Percentiles rank a stretch among this genome's conserved stretches.
Conservation (phyloP, 192 early-diverging fungal genomes). For the Podila minutissima region DNA sequence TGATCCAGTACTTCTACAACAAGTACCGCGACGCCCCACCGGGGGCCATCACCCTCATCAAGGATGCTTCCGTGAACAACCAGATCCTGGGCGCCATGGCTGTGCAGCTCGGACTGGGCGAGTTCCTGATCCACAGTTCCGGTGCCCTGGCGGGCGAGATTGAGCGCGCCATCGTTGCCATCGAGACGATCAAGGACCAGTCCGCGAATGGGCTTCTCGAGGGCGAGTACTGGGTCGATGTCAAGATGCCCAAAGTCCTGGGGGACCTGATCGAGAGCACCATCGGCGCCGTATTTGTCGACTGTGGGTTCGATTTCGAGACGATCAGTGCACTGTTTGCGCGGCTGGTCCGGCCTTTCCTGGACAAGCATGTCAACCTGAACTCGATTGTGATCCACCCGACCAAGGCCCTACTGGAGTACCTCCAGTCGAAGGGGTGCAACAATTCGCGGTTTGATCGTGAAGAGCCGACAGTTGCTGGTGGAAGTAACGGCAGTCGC, state of each 20-base stretch:
- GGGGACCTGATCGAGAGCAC: slow-evolving; percentile 91
- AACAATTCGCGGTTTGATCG: slow-evolving; percentile 24
- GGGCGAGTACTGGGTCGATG: slow-evolving; percentile 81
- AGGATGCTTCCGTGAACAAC: slow-evolving; percentile 92
- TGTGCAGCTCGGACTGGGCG: slow-evolving; percentile 70
- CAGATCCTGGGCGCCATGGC: slow-evolving; percentile 80
- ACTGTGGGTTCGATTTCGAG: slow-evolving; percentile 75
- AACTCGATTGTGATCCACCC: slow-evolving; percentile 60
- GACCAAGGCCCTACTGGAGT: slow-evolving; percentile 48
- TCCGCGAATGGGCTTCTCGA: slow-evolving; percentile 25
- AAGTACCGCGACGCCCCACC: slow-evolving; percentile 75
- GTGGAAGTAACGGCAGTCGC: background rate
- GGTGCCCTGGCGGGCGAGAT: slow-evolving; percentile 64
- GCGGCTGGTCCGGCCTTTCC: slow-evolving; percentile 48
- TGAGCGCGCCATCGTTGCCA: slow-evolving; percentile 58
- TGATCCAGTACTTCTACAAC: slow-evolving; percentile 77
- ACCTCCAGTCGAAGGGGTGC: slow-evolving; percentile 59
- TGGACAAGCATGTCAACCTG: slow-evolving; percentile 59
- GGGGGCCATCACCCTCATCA: slow-evolving; percentile 82
- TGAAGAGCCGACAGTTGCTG: background rate
- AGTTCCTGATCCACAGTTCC: slow-evolving; percentile 73
- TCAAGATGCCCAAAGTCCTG: slow-evolving; percentile 85
- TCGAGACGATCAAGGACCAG: slow-evolving; percentile 51
- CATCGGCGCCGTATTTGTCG: slow-evolving; percentile 87
- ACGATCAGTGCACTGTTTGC: slow-evolving; percentile 57